phyloP scores from a whole-genome alignment of 371 early-diverging fungal species.

The Syncephalastrum contaminatum region DNA sequence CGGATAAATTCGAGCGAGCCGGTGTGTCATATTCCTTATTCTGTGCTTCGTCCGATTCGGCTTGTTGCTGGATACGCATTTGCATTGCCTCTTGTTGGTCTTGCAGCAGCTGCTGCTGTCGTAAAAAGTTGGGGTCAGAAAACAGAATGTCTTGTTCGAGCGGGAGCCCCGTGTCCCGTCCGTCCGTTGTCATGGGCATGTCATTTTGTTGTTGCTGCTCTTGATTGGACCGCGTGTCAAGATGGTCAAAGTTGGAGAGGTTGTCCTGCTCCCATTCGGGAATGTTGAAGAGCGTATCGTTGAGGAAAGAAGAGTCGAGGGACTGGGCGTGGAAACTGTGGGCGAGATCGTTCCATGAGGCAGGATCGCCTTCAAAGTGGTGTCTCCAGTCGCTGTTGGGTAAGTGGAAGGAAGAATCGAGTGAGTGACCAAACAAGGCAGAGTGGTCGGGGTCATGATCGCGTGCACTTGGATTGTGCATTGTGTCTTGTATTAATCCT shows the following conservation, averaged over 20 bases:
- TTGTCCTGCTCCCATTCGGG: slow-evolving; percentile 2
- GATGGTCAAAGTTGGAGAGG: neutral
- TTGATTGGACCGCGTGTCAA: neutral
- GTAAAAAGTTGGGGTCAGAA: slow-evolving; percentile 26
- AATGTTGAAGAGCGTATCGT: slow-evolving; percentile 10
- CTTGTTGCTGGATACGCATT: slow-evolving; percentile 7
- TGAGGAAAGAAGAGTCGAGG: slow-evolving; percentile 6
- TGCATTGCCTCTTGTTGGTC: slow-evolving; percentile 17
- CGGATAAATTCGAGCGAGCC: slow-evolving; percentile 21
- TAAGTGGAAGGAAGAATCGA: neutral
- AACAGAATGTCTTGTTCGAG: slow-evolving; percentile 25
- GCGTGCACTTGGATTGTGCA: neutral
- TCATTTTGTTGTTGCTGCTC: slow-evolving; percentile 5
- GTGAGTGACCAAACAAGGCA: neutral
- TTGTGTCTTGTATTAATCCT: neutral
- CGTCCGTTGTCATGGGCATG: slow-evolving; percentile 1
- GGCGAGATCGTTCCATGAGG: slow-evolving; percentile 5
- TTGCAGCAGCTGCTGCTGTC: slow-evolving; percentile 26
- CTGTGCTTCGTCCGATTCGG: neutral
- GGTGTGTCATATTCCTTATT: slow-evolving; percentile 8
- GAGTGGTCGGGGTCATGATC: slow-evolving; percentile 2
- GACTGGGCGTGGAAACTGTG: slow-evolving; percentile 4
- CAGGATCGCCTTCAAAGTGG: neutral
- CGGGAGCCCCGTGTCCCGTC: slow-evolving; percentile 8
- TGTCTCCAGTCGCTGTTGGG: slow-evolving; percentile 1